These are phyloP conservation scores for Gonapodya prolifera DNA, from an alignment of 192 early-diverging fungal species.

Conservation along the genomic window DNA sequence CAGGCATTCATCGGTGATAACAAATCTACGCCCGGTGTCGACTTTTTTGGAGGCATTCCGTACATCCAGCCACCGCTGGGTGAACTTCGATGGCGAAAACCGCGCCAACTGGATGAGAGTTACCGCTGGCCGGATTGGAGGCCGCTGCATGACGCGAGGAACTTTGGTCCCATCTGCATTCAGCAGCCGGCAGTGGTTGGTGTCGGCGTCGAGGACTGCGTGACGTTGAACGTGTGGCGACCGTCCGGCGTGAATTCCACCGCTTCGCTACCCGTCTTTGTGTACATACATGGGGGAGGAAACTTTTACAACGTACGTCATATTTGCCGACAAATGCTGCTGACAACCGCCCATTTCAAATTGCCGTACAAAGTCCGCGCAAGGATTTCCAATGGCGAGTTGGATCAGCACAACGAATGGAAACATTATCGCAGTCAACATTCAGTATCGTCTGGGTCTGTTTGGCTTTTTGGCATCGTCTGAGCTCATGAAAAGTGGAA, in stretches of 20 bases:
- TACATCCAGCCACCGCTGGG: neutral
- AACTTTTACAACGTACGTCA: neutral
- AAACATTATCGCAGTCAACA: slow-evolving; percentile 19
- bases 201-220: slow-evolving; percentile 4
- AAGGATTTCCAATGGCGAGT: neutral
- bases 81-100: neutral
- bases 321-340: neutral
- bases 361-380: neutral
- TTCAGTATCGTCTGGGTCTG: slow-evolving; percentile 28
- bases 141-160: neutral
- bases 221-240: neutral
- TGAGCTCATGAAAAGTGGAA: neutral
- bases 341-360: neutral
- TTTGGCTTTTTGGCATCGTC: slow-evolving; percentile 23
- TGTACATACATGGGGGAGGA: neutral
- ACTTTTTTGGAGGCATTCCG: neutral
- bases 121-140: neutral
- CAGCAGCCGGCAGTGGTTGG: neutral
- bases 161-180: neutral
- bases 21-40: neutral
- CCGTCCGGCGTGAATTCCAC: neutral
- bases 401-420: neutral
- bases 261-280: neutral
- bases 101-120: neutral
- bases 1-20: neutral